Conservation (phyloP, 441 rosid species). For the Metrosideros polymorpha region DNA sequence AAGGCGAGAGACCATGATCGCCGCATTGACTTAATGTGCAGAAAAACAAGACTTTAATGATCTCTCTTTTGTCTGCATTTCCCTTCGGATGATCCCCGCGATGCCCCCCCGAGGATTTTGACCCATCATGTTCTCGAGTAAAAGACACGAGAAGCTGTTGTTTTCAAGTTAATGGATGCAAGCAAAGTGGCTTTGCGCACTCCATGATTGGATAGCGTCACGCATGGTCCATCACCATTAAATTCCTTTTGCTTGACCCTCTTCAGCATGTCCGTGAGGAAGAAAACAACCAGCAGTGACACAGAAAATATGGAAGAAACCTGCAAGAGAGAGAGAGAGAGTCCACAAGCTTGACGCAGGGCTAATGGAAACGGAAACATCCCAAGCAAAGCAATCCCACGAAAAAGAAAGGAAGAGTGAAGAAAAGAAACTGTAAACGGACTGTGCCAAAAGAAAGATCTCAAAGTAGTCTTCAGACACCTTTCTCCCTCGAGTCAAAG, state of each 20-base stretch:
- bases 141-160: not conserved
- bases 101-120: not conserved
- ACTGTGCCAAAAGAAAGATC: not conserved
- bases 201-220: conserved; percentile 1
- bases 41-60: not conserved
- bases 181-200: not conserved
- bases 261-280: not conserved
- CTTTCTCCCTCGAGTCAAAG: conserved; percentile 9
- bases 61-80: not conserved
- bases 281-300: not conserved
- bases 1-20: not conserved
- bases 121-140: not conserved
- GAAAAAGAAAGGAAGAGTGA: conserved; percentile 1
- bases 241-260: not conserved
- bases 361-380: not conserved
- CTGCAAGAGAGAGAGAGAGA: not conserved
- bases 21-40: not conserved
- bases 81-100: not conserved
- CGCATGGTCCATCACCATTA: not conserved
- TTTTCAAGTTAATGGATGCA: not conserved
- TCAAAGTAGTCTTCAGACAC: not conserved
- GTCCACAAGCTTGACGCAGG: not conserved
- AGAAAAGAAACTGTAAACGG: not conserved
- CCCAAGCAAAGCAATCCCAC: not conserved
- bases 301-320: not conserved